Evolutionary conservation across 208 protist species (phyloP).

Genomic region (Tritrichomonas musculus): DNA sequence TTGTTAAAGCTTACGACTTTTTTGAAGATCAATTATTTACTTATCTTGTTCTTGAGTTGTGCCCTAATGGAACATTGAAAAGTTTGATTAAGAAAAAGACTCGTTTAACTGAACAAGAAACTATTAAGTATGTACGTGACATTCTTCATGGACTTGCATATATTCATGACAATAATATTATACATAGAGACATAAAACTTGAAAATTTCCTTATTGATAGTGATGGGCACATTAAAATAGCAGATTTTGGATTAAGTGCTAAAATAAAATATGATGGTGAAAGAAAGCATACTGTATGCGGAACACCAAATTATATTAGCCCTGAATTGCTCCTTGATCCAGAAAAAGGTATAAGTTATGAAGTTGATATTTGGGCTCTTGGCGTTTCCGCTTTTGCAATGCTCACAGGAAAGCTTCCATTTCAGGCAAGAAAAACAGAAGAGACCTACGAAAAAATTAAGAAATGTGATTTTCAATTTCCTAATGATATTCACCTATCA

Average conservation of each 20-base stretch:
- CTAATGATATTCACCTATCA: slow-evolving; percentile 60
- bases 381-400: slow-evolving; percentile 81
- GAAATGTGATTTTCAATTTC: slow-evolving; percentile 78
- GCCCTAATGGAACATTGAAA: not conserved
- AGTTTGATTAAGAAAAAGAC: not conserved
- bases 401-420: slow-evolving; percentile 82
- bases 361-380: slow-evolving; percentile 92
- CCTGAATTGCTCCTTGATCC: not conserved
- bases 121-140: not conserved
- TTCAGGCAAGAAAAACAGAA: slow-evolving; percentile 87
- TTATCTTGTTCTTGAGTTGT: not conserved
- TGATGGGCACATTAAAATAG: slow-evolving; percentile 73
- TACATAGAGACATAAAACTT: slow-evolving; percentile 89
- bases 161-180: slow-evolving; percentile 58
- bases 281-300: slow-evolving; percentile 60
- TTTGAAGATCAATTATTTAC: not conserved
- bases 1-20: not conserved
- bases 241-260: slow-evolving; percentile 81
- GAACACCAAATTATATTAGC: slow-evolving; percentile 31
- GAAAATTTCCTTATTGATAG: slow-evolving; percentile 83
- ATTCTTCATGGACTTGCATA: not conserved
- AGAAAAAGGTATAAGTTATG: slow-evolving; percentile 73
- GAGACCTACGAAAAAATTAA: slow-evolving; percentile 87
- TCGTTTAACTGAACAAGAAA: not conserved
- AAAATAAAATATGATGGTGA: slow-evolving; percentile 74